Base-by-base conservation (phyloP, 2,329 filamentous ascomycete genomes). In the Calonectria ilicicola region DNA sequence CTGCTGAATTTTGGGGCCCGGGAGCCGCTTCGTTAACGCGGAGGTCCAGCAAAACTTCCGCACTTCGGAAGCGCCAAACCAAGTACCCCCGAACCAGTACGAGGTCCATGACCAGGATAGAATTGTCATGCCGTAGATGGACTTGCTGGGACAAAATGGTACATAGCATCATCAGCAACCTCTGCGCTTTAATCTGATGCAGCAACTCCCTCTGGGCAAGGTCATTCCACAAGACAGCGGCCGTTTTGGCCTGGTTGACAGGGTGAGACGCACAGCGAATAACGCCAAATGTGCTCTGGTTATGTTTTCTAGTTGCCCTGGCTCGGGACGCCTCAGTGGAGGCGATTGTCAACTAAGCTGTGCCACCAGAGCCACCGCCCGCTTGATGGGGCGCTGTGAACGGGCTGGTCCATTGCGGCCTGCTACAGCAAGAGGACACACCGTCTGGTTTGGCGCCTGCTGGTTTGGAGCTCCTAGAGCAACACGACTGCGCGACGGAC, bases 331-430 rank as follows among this genome's bases (percentile, higher is more conserved):
- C 58, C 38, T 63, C 38, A 63, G 58, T 29, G 40, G 58, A 63
- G 58, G 38, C 40, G 58, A 65, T 40, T 35, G 29, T 26, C 44
- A 47, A 32, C 63, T 40, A 47, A 65, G 32, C 42, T 32, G 63
- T 49, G 63, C 63, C 63, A 65, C 44, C 63, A 65, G 42, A 21
- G 21, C 42, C 42, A 65, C 58, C 21, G 53, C 53, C 53, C 53
- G 35, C 32, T 58, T 26, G 53, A 58, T 14, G 53, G 53, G 53
- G 53, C 53, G 26, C 32, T 40, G 53, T 58, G 51, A 58, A 58
- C 51, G 38, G 51, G 29, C 15, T 56, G 53, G 32, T 40, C 53
- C 29, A 60, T 26, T 40, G 53, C 40, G 32, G 32, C 53, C 53
- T 58, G 12, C 53, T 32, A 38, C 53, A 58, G n/a, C 12, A 40